phyloP scores from a whole-genome alignment of 2,329 filamentous ascomycete genomes.

The Aphanocladium album region DNA sequence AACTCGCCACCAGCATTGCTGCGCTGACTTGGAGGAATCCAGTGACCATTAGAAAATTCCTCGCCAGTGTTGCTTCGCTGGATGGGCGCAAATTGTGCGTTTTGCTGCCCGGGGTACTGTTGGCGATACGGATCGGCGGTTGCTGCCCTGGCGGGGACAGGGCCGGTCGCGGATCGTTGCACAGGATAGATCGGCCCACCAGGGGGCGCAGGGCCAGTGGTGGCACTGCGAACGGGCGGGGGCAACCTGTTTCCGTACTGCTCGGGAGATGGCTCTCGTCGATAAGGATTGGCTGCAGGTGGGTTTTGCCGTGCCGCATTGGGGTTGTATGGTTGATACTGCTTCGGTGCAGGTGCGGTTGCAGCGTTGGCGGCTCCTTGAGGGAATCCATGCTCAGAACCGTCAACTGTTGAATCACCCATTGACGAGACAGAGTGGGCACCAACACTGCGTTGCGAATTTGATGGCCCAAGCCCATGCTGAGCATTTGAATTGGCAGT shows the following conservation, averaged over 20 bases:
- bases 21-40: not conserved
- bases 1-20: not conserved
- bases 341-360: constrained; percentile 15
- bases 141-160: constrained; percentile 26
- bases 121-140: constrained; percentile 22
- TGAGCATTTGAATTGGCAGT: not conserved
- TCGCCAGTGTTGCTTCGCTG: not conserved
- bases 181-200: constrained; percentile 32
- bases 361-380: not conserved
- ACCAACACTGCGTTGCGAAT: constrained; percentile 1
- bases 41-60: not conserved
- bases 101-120: not conserved
- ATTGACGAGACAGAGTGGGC: not conserved
- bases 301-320: constrained; percentile 28
- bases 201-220: constrained; percentile 32
- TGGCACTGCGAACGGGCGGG: constrained; percentile 4
- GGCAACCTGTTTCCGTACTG: not conserved
- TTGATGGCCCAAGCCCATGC: not conserved
- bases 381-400: not conserved
- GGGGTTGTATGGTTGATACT: constrained; percentile 27
- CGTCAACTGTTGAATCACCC: not conserved
- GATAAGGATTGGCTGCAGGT: not conserved
- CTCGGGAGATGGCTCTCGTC: not conserved
- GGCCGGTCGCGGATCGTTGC: constrained; percentile 42
- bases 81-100: not conserved